Evolutionary conservation across 2,329 filamentous ascomycete species (phyloP), one percentile per base, ranked within the genome.

Genomic region (Alternaria sp.): DNA sequence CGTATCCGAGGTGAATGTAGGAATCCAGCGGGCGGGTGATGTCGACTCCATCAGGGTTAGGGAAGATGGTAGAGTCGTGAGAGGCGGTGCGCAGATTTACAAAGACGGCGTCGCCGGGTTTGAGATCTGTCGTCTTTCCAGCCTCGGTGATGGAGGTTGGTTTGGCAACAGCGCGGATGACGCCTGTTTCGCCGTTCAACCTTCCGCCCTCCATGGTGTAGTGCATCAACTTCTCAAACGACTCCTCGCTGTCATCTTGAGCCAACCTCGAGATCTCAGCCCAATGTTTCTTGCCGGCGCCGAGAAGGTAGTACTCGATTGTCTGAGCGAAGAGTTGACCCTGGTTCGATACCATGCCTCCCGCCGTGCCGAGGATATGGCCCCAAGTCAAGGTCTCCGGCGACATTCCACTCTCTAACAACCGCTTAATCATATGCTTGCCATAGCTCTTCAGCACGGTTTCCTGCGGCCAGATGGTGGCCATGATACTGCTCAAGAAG

Each of bases 321-420:
- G 81, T 84, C 63, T 88, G 86, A 0, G 79, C 83, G 66, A 88
- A 87, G 22, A 87, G 81, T 59, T 87, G 85, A 7, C 83, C 85
- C 67, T 88, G 86, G 57, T 86, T 87, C 3, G 83, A 79, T 4
- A 86, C 84, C 72, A 78, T 76, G 38, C 84, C 84, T 26, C 83
- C 85, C 1, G 84, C 84, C 0, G 86, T 87, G 32, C 85, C 85
- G 42, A 88, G 79, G 54, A 88, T 83, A 55, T 87, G 83, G 41
- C 83, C 83, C 82, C 83, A 86, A 30, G 87, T 85, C 26, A 87
- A 78, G 20, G 85, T 80, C 26, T 84, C 76, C 6, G 82, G 73
- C 1, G 81, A 77, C 57, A 82, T 77, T 7, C 81, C 79, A 7
- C 79, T 80, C 39, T 81, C 79, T 18, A 86, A 77, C 9, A 88